Evolutionary conservation across 139 green algal genomes (phyloP).

Genomic region (Edaphochlamys debaryana): DNA sequence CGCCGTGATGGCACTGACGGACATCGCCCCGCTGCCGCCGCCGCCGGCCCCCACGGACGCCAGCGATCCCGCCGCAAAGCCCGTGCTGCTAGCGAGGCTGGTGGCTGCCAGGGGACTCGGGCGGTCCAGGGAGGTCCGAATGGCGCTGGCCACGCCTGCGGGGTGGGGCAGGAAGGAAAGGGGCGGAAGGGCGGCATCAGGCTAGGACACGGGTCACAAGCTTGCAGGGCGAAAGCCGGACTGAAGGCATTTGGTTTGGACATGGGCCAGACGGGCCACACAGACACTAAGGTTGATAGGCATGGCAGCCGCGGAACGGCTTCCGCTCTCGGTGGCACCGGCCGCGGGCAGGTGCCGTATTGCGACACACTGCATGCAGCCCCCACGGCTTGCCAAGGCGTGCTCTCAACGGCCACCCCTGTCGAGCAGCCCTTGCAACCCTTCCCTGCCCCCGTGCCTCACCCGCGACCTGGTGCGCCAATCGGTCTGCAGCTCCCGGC

Average conservation of each 20-base stretch:
- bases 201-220: neutral
- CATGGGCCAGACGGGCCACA: neutral
- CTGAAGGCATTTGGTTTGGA: neutral
- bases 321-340: neutral
- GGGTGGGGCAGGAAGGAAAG: too few species aligned
- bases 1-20: slow-evolving; percentile 29
- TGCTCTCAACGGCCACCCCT: too few species aligned
- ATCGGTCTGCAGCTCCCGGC: neutral
- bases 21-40: neutral
- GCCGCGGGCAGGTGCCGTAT: neutral
- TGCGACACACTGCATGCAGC: too few species aligned
- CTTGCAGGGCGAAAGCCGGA: neutral
- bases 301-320: too few species aligned
- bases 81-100: too few species aligned
- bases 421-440: too few species aligned
- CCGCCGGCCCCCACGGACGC: neutral
- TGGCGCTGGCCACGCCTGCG: slow-evolving; percentile 18
- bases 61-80: too few species aligned
- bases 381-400: too few species aligned
- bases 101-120: too few species aligned
- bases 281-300: neutral
- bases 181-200: neutral
- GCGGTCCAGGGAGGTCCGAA: slow-evolving; percentile 14
- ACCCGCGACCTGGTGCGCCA: slow-evolving; percentile 33
- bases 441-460: too few species aligned